Evolutionary conservation across 768 basidiomycete species (phyloP), one percentile per base, ranked within the genome.

Genomic region (Tylopilus sp.): DNA sequence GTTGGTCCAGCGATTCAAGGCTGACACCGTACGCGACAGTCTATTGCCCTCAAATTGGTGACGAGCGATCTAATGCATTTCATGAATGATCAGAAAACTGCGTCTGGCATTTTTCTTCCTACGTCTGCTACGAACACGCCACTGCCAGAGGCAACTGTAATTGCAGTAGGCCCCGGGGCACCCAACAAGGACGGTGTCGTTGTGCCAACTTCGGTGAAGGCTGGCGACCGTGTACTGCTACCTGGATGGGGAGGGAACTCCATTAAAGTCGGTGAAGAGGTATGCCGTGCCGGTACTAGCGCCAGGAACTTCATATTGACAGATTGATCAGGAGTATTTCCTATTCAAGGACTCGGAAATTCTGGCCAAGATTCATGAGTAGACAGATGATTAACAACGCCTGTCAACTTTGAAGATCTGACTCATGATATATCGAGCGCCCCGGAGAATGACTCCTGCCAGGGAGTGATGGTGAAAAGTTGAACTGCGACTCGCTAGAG

Each of bases 211-310:
- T 69, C 75, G 17, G 95, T 98, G 43, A 84, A 87, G 74, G 79
- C 88, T 17, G 96, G 96, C 34, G 97, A 98, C 76, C 80, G 89
- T 11, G 95, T 98, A 16, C 78, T 99, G 47, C 76, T 99, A 5
- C 96, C 97, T 13, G 92, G 91, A 6, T 99, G 96, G 91, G 97
- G 97, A 48, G 97, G 97, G 12, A 94, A 86, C 66, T 70, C 90
- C 16, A 93, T 99, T 73, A 99, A 99, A 75, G 83, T 98, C 44
- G 95, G 94, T 36, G 97, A 98, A 24, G 95, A 98, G 70, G 96
- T 93, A 64, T 54, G 88, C 80, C 5, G 22, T 33, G 17, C 21
- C 19, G 11, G 28, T 38, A 17, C 38, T 6, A 9, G 16, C 6
- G 5, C 29, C 8, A 9, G 45, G 31, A 4, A 16, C 3, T 14